Evolutionary conservation across 176 grass and related monocot species (phyloP).

Genomic region (Zea luxurians): DNA sequence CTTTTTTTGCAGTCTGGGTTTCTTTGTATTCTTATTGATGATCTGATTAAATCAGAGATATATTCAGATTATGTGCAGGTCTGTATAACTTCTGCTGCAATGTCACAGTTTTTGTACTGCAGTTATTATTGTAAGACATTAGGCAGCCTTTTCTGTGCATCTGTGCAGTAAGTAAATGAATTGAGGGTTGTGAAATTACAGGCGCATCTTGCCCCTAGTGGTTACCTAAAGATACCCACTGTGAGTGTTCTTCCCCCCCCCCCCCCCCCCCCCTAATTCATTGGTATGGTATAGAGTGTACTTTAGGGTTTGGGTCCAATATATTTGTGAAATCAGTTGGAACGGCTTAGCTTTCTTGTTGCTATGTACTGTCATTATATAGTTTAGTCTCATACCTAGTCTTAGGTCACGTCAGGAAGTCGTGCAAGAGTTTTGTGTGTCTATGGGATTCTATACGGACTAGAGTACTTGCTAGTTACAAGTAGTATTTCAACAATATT

Average conservation of each 20-base stretch:
- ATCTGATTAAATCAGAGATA: conserved; percentile 77
- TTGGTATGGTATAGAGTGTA: background rate
- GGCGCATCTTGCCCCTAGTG: conserved; percentile 86
- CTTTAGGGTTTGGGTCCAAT: background rate
- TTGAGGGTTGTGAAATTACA: conserved; percentile 52
- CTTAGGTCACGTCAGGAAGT: background rate
- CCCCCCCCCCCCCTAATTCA: background rate
- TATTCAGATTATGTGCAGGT: conserved; percentile 94
- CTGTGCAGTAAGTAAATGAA: conserved; percentile 21
- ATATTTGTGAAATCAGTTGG: conserved; percentile 1
- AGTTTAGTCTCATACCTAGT: background rate
- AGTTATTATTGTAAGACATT: conserved; percentile 4
- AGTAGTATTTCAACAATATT: too few species aligned
- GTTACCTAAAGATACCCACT: conserved; percentile 92
- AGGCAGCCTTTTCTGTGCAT: background rate
- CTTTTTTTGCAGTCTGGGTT: conserved; percentile 40
- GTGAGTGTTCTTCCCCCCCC: conserved; percentile 49
- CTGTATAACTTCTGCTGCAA: conserved; percentile 29
- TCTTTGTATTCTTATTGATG: conserved; percentile 74
- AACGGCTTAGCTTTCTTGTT: background rate
- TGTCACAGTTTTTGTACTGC: conserved; percentile 12
- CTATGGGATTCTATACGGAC: background rate
- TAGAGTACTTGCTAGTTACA: too few species aligned
- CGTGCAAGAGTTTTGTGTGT: background rate
- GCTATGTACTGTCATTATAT: background rate